A percentile compares a stretch with the other conserved stretches of the same genome.
Evolutionary conservation across 2,329 filamentous ascomycete species (phyloP).

Genomic region (Curvularia lunata): DNA sequence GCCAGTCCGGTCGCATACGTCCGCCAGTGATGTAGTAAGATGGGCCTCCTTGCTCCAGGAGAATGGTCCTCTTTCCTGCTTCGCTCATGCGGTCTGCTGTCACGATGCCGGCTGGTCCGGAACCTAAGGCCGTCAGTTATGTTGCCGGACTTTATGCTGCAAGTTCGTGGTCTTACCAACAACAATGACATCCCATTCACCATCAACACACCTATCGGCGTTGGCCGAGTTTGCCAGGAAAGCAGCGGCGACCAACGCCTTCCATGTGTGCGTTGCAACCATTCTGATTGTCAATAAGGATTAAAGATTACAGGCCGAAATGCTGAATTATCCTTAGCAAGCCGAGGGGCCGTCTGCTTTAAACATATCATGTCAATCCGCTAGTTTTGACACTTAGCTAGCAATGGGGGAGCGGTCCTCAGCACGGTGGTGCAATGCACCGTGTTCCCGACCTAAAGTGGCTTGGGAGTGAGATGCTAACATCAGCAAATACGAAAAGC

Average conservation of each 20-base stretch:
- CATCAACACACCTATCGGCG: slow-evolving; percentile 11
- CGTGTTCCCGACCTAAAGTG: slow-evolving; percentile 5
- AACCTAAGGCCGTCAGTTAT: slow-evolving; percentile 27
- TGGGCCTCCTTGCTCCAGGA: slow-evolving; percentile 60
- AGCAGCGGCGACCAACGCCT: slow-evolving; percentile 19
- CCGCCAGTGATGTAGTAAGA: slow-evolving; percentile 60
- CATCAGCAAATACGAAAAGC: slow-evolving; percentile 12
- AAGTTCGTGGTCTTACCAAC: slow-evolving; percentile 18
- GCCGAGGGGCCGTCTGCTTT: slow-evolving; percentile 8
- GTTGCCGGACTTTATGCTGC: neutral
- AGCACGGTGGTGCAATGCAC: slow-evolving; percentile 10
- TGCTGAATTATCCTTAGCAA: neutral
- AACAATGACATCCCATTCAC: slow-evolving; percentile 35
- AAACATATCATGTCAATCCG: slow-evolving; percentile 1
- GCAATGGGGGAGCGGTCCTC: neutral
- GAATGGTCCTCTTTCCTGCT: slow-evolving; percentile 59
- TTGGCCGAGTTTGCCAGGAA: slow-evolving; percentile 6
- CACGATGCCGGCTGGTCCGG: slow-evolving; percentile 61
- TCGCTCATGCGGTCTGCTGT: slow-evolving; percentile 60
- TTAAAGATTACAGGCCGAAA: neutral
- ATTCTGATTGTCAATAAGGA: slow-evolving; percentile 5
- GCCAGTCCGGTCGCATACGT: slow-evolving; percentile 57
- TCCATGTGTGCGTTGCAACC: slow-evolving; percentile 18
- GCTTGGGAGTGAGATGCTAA: slow-evolving; percentile 6
- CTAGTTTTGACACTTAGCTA: slow-evolving; percentile 1